phyloP scores from a whole-genome alignment of 306 rosid species.

The Sicyos baderoa region DNA sequence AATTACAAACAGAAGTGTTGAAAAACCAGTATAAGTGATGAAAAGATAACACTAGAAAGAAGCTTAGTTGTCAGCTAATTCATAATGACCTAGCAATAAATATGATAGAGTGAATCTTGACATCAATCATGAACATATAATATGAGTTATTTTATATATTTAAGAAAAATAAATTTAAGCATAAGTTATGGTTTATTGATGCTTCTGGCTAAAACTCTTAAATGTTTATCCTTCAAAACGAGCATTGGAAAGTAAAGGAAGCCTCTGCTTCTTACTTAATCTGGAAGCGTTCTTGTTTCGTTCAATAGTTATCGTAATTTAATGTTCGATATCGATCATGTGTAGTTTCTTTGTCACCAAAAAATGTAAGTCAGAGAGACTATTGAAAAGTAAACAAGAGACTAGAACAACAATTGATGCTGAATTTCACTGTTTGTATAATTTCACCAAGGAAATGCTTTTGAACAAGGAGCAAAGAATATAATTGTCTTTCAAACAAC shows the following conservation, averaged over 20 bases:
- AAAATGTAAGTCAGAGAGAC: not conserved
- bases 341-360: conserved; percentile 1
- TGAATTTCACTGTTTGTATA: conserved; percentile 6
- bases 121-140: not conserved
- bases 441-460: not conserved
- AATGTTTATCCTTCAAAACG: not conserved
- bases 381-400: too few species aligned
- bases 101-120: not conserved
- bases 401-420: conserved; percentile 3
- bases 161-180: not conserved
- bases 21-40: too few species aligned
- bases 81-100: too few species aligned
- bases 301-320: not conserved
- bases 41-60: too few species aligned
- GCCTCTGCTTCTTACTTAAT: not conserved
- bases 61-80: too few species aligned
- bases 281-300: not conserved
- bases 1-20: too few species aligned
- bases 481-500: conserved; percentile 5
- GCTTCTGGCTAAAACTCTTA: not conserved
- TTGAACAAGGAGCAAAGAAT: not conserved
- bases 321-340: not conserved
- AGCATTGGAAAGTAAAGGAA: not conserved
- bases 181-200: not conserved
- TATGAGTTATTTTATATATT: not conserved